These are phyloP conservation scores for Phytophthora quininea DNA, from an alignment of 352 stramenopile species.

Conservation along the genomic window DNA sequence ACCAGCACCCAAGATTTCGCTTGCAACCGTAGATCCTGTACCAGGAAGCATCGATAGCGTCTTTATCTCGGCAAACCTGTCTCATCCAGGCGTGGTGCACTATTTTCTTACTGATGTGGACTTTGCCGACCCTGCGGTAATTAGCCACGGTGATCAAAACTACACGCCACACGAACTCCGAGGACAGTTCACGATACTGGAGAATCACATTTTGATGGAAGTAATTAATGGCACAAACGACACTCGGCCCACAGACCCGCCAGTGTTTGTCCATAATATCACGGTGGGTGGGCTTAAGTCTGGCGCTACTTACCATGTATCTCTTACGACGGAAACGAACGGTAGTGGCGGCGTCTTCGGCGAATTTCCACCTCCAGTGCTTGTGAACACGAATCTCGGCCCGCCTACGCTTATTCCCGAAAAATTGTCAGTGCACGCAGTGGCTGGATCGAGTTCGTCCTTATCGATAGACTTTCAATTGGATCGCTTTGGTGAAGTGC, in stretches of 20 bases:
- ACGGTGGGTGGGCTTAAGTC: conserved; percentile 48
- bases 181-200: conserved; percentile 46
- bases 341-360: conserved; percentile 72
- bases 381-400: conserved; percentile 64
- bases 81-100: conserved; percentile 65
- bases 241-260: conserved; percentile 57
- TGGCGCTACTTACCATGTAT: conserved; percentile 74
- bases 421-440: conserved; percentile 43
- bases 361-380: conserved; percentile 70
- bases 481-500: conserved; percentile 68
- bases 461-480: conserved; percentile 66
- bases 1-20: conserved; percentile 62
- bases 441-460: conserved; percentile 46
- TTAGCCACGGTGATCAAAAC: conserved; percentile 25
- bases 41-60: conserved; percentile 58
- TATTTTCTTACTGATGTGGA: conserved; percentile 81
- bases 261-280: conserved; percentile 65
- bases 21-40: conserved; percentile 51
- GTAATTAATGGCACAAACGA: conserved; percentile 81
- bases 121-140: conserved; percentile 72
- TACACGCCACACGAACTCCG: conserved; percentile 50
- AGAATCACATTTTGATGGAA: conserved; percentile 60
- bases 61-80: conserved; percentile 65
- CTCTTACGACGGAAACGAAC: conserved; percentile 74
- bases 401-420: conserved; percentile 46